phyloP scores from a whole-genome alignment of 208 protist genomes.

The Leishmania arabica region DNA sequence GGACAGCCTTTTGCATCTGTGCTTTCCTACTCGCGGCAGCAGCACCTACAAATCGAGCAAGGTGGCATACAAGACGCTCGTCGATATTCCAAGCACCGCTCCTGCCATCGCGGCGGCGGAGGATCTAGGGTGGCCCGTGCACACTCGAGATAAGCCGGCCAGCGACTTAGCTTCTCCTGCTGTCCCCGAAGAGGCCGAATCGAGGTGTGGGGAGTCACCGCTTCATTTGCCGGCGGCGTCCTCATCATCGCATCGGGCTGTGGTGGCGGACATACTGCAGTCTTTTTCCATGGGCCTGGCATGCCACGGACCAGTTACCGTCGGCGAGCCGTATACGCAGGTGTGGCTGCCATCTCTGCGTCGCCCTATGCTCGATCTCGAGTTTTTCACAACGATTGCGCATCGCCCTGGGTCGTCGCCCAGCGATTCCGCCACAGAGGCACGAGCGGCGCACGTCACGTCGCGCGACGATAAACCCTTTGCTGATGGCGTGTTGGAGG shows the following conservation, averaged over 20 bases:
- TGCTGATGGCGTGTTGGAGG: not conserved
- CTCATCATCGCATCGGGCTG: not conserved
- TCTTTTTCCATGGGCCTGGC: conserved; percentile 8
- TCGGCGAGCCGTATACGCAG: conserved; percentile 10
- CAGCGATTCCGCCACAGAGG: not conserved
- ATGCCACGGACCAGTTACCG: not conserved
- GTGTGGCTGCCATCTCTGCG: conserved; percentile 72
- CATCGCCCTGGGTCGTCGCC: not conserved
- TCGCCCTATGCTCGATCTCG: conserved; percentile 47
- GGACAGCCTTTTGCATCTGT: conserved; percentile 4
- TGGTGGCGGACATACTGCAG: conserved; percentile 19
- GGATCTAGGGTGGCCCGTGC: not conserved
- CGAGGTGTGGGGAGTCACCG: conserved; percentile 14
- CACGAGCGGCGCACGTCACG: not conserved
- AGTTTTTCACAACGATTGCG: conserved; percentile 13
- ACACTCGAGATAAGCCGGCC: not conserved
- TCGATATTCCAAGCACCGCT: not conserved
- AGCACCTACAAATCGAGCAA: not conserved
- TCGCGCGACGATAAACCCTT: conserved; percentile 4
- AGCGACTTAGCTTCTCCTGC: not conserved
- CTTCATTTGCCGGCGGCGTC: conserved; percentile 4
- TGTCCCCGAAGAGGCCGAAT: not conserved
- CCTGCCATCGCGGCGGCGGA: not conserved
- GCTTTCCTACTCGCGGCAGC: conserved; percentile 7
- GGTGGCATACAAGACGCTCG: not conserved